phyloP scores from a whole-genome alignment of 2,329 filamentous ascomycete genomes.

The Cylindrodendrum hubeiense region DNA sequence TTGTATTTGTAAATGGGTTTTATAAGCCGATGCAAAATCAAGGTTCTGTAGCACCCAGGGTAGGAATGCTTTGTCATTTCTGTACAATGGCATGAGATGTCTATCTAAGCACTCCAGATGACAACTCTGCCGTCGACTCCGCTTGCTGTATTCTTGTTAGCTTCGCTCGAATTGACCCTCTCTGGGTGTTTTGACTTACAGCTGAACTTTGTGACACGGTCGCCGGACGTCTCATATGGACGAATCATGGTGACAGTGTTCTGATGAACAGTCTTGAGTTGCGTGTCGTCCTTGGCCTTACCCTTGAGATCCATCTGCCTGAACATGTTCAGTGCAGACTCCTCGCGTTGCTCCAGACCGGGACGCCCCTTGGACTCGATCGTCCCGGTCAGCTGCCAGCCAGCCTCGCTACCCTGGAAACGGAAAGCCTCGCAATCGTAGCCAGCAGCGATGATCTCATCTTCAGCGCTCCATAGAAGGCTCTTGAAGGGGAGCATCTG shows the following conservation, averaged over 20 bases:
- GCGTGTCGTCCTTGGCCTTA: conserved; percentile 90
- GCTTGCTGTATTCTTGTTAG: conserved; percentile 67
- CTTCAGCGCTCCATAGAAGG: conserved; percentile 90
- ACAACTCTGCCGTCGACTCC: conserved; percentile 87
- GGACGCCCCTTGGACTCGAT: conserved; percentile 79
- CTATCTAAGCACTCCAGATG: conserved; percentile 75
- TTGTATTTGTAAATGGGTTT: background rate
- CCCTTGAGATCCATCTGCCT: conserved; percentile 98
- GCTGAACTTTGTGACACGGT: conserved; percentile 82
- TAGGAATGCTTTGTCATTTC: background rate
- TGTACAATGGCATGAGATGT: conserved; percentile 15
- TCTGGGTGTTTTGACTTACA: conserved; percentile 71
- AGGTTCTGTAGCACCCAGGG: background rate
- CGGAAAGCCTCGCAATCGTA: conserved; percentile 93
- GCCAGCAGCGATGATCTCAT: conserved; percentile 94
- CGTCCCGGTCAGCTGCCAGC: conserved; percentile 87
- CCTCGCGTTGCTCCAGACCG: conserved; percentile 77
- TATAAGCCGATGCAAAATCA: background rate
- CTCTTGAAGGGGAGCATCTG: conserved; percentile 94
- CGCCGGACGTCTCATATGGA: conserved; percentile 76
- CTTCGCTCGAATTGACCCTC: conserved; percentile 35
- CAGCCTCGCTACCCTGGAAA: conserved; percentile 80
- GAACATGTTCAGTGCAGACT: conserved; percentile 98
- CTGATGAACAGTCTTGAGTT: conserved; percentile 95
- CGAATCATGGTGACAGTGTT: conserved; percentile 93